Conservation (phyloP, 345 rosid genomes). For the Tarenaya hassleriana region DNA sequence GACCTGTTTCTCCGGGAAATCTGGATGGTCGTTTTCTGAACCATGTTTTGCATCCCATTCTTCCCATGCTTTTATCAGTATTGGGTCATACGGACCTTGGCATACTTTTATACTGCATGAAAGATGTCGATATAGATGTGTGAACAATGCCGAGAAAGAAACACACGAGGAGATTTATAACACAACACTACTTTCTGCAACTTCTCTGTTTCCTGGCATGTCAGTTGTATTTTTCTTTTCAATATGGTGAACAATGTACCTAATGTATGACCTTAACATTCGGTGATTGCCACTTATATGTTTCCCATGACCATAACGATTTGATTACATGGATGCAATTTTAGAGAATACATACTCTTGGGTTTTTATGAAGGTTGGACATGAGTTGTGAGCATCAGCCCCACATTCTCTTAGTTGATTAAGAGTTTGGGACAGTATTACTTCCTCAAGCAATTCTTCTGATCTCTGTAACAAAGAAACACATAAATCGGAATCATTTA, state of each 20-base stretch:
- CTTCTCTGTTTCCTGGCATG: neutral
- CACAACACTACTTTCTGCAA: constrained; percentile 15
- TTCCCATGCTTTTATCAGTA: constrained; percentile 83
- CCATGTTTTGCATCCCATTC: constrained; percentile 76
- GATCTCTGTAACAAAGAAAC: constrained; percentile 63
- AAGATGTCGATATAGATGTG: constrained; percentile 9
- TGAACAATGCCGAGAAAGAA: constrained; percentile 11
- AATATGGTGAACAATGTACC: too few species aligned
- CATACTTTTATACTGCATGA: constrained; percentile 68
- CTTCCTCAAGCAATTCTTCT: constrained; percentile 93
- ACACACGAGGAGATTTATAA: constrained; percentile 6
- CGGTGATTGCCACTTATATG: neutral
- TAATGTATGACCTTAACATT: too few species aligned
- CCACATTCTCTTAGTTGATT: constrained; percentile 46
- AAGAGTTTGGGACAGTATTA: constrained; percentile 68
- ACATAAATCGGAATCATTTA: constrained; percentile 18
- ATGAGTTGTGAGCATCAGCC: constrained; percentile 38
- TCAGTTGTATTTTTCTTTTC: too few species aligned
- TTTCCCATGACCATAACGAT: neutral
- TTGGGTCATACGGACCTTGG: constrained; percentile 69
- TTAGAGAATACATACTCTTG: constrained; percentile 54
- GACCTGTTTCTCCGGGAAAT: constrained; percentile 77
- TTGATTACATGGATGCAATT: neutral
- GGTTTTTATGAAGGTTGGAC: constrained; percentile 65
- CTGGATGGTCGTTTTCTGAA: constrained; percentile 93